Percentiles rank a stretch among this genome's conserved stretches.
These are phyloP conservation scores for Trichoderma asperelloides DNA, from an alignment of 495 filamentous ascomycete species.

Conservation along the genomic window DNA sequence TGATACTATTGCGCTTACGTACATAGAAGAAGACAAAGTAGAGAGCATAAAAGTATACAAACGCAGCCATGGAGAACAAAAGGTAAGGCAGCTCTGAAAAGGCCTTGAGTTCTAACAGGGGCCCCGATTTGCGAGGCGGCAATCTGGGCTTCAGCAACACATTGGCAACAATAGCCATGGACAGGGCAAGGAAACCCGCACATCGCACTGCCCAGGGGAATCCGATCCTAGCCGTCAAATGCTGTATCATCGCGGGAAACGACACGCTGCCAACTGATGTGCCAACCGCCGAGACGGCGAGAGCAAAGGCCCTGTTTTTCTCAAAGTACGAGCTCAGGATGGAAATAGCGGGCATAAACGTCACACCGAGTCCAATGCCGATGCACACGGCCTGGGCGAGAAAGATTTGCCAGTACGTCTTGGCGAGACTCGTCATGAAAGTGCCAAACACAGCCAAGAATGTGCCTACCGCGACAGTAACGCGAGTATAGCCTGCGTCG, in stretches of 20 bases:
- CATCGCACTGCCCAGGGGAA: conserved; percentile 38
- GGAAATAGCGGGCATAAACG: conserved; percentile 35
- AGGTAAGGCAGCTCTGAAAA: conserved; percentile 33
- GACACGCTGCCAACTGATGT: conserved; percentile 35
- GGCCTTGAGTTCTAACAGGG: conserved; percentile 33
- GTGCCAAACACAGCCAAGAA: conserved; percentile 32
- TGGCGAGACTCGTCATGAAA: conserved; percentile 33
- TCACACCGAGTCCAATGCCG: conserved; percentile 32
- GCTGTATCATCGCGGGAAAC: conserved; percentile 33
- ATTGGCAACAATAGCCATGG: conserved; percentile 21
- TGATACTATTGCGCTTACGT: conserved; percentile 14
- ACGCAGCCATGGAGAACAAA: conserved; percentile 28
- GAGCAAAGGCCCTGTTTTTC: conserved; percentile 24
- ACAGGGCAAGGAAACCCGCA: conserved; percentile 29
- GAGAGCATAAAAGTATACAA: conserved; percentile 34
- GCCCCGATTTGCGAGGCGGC: conserved; percentile 23
- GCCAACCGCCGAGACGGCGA: conserved; percentile 30
- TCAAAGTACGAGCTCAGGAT: conserved; percentile 34
- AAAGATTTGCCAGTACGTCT: conserved; percentile 36
- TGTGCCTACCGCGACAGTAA: conserved; percentile 25
- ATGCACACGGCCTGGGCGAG: conserved; percentile 34
- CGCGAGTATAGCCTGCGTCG: conserved; percentile 33
- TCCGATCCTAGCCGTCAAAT: conserved; percentile 31
- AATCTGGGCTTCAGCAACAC: conserved; percentile 26
- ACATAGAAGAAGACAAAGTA: conserved; percentile 41